These are phyloP conservation scores for Phytopythium montanum DNA, from an alignment of 352 stramenopile genomes.

Conservation along the genomic window DNA sequence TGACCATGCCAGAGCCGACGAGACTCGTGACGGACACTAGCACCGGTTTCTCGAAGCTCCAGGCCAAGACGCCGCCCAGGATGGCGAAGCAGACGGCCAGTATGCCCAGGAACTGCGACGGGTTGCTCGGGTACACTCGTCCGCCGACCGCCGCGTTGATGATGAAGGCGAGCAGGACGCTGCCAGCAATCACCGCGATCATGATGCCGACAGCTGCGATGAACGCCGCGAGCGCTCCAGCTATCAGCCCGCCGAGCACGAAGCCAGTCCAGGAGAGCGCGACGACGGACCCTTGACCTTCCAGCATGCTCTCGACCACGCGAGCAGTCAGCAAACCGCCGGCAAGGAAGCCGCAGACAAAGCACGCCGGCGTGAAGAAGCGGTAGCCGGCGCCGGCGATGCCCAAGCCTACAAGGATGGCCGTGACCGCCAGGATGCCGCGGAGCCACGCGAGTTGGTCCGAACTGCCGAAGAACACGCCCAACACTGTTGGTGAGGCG, in stretches of 20 bases:
- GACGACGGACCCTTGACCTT: conserved; percentile 22
- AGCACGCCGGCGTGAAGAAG: conserved; percentile 39
- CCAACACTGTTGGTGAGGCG: conserved; percentile 7
- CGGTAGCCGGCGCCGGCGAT: conserved; percentile 34
- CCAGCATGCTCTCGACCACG: conserved; percentile 28
- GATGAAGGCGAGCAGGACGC: conserved; percentile 38
- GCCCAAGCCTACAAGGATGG: conserved; percentile 26
- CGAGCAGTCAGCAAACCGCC: conserved; percentile 30
- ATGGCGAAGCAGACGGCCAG: conserved; percentile 33
- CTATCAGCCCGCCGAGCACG: conserved; percentile 35
- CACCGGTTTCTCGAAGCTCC: conserved; percentile 41
- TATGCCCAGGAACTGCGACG: conserved; percentile 30
- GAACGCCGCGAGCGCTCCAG: conserved; percentile 28
- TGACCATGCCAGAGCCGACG: conserved; percentile 18
- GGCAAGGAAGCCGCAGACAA: conserved; percentile 40
- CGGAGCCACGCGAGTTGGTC: background rate
- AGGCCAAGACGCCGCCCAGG: conserved; percentile 28
- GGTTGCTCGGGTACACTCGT: conserved; percentile 36
- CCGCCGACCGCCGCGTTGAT: conserved; percentile 29
- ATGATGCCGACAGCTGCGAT: conserved; percentile 40
- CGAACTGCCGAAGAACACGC: conserved; percentile 15
- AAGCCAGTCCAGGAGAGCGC: conserved; percentile 52
- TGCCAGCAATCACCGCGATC: conserved; percentile 31
- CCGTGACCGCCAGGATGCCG: conserved; percentile 20
- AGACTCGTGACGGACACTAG: conserved; percentile 37